Conservation (phyloP, 2,329 filamentous ascomycete genomes). For the Cercospora janseana region DNA sequence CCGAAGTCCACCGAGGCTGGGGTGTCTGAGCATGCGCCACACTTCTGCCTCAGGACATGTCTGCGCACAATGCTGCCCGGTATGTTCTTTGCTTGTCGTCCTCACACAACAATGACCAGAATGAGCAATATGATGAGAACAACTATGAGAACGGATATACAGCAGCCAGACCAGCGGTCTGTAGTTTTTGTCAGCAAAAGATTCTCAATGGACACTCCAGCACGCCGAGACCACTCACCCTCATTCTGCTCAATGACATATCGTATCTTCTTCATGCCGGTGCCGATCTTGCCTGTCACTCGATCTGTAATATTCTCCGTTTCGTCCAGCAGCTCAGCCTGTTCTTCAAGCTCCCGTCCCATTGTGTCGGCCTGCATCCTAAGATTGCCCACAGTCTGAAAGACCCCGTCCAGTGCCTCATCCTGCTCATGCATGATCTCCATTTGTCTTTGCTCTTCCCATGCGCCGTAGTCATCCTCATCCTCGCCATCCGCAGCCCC, state of each 20-base stretch:
- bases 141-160: constrained; percentile 83
- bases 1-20: constrained; percentile 3
- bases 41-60: constrained; percentile 12
- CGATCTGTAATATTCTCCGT: constrained; percentile 83
- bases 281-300: constrained; percentile 80
- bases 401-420: constrained; percentile 86
- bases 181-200: constrained; percentile 24
- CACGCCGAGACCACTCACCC: constrained; percentile 56
- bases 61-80: neutral
- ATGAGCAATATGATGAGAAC: constrained; percentile 84
- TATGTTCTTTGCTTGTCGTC: neutral
- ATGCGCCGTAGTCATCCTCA: constrained; percentile 63
- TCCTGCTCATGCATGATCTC: constrained; percentile 96
- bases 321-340: constrained; percentile 81
- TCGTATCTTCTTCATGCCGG: constrained; percentile 80
- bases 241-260: constrained; percentile 87
- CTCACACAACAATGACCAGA: constrained; percentile 66
- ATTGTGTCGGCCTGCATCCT: constrained; percentile 90
- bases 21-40: constrained; percentile 20
- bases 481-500: constrained; percentile 43
- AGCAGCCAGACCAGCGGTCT: constrained; percentile 79
- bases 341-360: constrained; percentile 94
- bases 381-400: constrained; percentile 86
- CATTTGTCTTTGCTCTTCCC: constrained; percentile 82
- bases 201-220: neutral